Evolutionary conservation across 1,284 basidiomycete genomes (phyloP).

Genomic region (Moniliella sp.): DNA sequence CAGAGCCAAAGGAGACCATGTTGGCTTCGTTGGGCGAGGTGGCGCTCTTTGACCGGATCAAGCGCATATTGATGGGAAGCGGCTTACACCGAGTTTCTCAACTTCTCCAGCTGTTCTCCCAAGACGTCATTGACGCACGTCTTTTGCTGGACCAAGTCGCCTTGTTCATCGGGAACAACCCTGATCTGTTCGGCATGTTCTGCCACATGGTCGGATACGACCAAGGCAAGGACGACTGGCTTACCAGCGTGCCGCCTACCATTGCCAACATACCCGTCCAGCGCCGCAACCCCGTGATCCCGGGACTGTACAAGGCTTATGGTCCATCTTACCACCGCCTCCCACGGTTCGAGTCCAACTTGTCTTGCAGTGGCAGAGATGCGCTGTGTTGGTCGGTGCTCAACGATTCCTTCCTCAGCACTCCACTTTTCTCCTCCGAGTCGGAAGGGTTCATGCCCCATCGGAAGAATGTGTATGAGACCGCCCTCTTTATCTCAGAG

Average conservation of each 20-base stretch:
- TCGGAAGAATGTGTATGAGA: constrained; percentile 92
- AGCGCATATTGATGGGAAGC: constrained; percentile 58
- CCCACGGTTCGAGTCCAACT: constrained; percentile 60
- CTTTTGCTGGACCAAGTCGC: constrained; percentile 68
- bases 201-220: constrained; percentile 62
- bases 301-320: no score
- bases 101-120: constrained; percentile 78
- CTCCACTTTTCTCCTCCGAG: constrained; percentile 85
- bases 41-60: constrained; percentile 79
- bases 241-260: constrained; percentile 36
- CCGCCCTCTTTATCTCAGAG: constrained; percentile 82
- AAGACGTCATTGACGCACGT: constrained; percentile 66
- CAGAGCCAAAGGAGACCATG: no score
- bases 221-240: constrained; percentile 44
- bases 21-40: no score
- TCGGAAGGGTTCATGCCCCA: constrained; percentile 83
- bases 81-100: constrained; percentile 85
- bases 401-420: constrained; percentile 50
- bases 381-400: constrained; percentile 86
- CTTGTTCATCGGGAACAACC: constrained; percentile 54
- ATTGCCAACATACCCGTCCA: constrained; percentile 35
- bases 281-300: constrained; percentile 27
- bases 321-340: constrained; percentile 81
- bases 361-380: constrained; percentile 83
- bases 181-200: constrained; percentile 64